phyloP scores from a whole-genome alignment of 1,284 basidiomycete species.

The Filobasidium uniguttulatum region DNA sequence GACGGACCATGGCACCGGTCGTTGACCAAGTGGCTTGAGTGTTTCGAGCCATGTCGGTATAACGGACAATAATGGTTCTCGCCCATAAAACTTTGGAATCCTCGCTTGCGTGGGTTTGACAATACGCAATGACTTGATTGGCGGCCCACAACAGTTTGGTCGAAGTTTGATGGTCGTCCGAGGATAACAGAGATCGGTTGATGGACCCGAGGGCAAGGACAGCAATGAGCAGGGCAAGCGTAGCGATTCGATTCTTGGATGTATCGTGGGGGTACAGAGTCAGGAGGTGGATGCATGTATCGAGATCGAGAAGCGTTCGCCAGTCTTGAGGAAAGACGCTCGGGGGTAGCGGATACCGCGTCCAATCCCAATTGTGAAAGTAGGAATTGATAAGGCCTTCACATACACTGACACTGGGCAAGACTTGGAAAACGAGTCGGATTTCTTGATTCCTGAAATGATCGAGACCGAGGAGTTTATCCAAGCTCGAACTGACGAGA shows the following conservation, averaged over 20 bases:
- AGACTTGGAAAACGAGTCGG: constrained; percentile 1
- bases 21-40: constrained; percentile 11
- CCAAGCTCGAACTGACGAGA: constrained; percentile 1
- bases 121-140: constrained; percentile 9
- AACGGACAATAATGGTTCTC: constrained; percentile 8
- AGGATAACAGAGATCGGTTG: constrained; percentile 5
- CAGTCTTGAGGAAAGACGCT: constrained; percentile 9
- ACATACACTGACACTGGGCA: constrained; percentile 4
- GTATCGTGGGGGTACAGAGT: not conserved
- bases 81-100: constrained; percentile 7
- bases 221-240: constrained; percentile 8
- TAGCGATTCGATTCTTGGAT: constrained; percentile 5
- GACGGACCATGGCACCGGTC: constrained; percentile 6
- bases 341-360: constrained; percentile 4
- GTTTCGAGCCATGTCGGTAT: constrained; percentile 10
- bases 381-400: constrained; percentile 6
- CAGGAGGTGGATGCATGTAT: not conserved
- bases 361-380: constrained; percentile 9
- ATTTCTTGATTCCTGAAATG: constrained; percentile 7
- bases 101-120: constrained; percentile 7
- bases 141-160: constrained; percentile 11
- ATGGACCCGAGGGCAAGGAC: constrained; percentile 7
- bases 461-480: constrained; percentile 10
- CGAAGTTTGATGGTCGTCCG: constrained; percentile 6
- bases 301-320: constrained; percentile 1